A percentile compares a stretch with the other conserved stretches of the same genome.
Conservation (phyloP, 352 stramenopile species). For the Phytophthora litchii region DNA sequence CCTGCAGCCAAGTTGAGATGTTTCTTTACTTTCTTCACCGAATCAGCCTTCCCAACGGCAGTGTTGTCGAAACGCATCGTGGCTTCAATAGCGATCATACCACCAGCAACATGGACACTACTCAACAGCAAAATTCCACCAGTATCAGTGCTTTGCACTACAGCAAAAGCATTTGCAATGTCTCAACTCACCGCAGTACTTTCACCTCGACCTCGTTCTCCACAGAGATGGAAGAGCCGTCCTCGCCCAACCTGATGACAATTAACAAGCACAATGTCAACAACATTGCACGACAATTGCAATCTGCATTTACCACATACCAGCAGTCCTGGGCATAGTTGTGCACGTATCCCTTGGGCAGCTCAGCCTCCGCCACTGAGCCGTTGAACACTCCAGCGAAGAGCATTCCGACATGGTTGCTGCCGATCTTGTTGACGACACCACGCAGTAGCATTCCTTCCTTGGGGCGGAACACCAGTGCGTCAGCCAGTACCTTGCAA, state of each 20-base stretch:
- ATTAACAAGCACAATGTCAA: constrained; percentile 14
- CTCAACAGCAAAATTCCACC: constrained; percentile 7
- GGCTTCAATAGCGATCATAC: constrained; percentile 83
- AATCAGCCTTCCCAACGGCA: constrained; percentile 7
- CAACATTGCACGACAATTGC: not conserved
- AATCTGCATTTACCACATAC: constrained; percentile 33
- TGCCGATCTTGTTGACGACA: constrained; percentile 85
- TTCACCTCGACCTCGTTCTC: constrained; percentile 71
- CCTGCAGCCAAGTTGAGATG: constrained; percentile 20
- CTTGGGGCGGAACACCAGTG: constrained; percentile 73
- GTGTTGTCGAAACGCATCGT: constrained; percentile 58
- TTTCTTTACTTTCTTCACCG: constrained; percentile 19
- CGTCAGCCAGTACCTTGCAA: constrained; percentile 73
- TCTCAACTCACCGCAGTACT: constrained; percentile 51
- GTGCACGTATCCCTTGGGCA: constrained; percentile 79
- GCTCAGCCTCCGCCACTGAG: constrained; percentile 72
- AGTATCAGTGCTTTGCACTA: constrained; percentile 9
- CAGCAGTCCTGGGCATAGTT: constrained; percentile 83
- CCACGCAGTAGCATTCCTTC: constrained; percentile 70
- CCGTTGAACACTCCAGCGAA: constrained; percentile 85
- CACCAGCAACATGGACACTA: constrained; percentile 71
- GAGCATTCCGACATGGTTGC: constrained; percentile 87
- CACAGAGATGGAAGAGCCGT: constrained; percentile 64
- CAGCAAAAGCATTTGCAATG: not conserved
- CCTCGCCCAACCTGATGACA: constrained; percentile 49